Evolutionary conservation across 495 filamentous ascomycete genomes (phyloP).

Genomic region (Neurospora tetrasperma): DNA sequence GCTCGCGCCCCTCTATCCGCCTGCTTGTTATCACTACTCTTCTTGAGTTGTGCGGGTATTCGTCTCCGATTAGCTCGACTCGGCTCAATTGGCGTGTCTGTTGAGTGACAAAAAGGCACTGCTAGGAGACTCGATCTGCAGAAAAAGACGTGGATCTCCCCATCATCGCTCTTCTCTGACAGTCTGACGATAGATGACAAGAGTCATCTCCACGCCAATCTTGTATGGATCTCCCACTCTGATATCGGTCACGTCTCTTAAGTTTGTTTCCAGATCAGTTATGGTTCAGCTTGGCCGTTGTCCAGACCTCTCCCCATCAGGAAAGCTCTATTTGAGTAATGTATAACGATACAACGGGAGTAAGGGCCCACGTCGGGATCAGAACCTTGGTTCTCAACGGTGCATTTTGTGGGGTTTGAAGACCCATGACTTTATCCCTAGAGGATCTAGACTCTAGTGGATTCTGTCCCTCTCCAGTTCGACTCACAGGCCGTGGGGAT

Average conservation of each 20-base stretch:
- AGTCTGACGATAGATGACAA: neutral
- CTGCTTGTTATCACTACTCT: neutral
- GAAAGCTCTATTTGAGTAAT: neutral
- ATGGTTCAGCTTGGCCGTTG: neutral
- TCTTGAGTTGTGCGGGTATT: neutral
- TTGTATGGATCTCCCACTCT: neutral
- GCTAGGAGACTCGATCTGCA: neutral
- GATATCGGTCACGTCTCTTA: neutral
- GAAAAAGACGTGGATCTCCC: neutral
- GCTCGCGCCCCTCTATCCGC: neutral
- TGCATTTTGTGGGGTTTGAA: neutral
- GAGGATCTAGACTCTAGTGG: neutral
- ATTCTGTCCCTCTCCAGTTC: neutral
- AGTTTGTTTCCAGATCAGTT: neutral
- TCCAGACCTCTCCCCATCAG: neutral
- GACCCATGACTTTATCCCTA: neutral
- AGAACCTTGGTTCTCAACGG: conserved; percentile 1
- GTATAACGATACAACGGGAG: neutral
- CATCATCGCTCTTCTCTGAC: neutral
- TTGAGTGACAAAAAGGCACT: neutral
- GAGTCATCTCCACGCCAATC: neutral
- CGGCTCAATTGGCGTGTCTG: neutral
- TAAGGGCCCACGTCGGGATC: neutral
- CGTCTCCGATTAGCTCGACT: neutral
- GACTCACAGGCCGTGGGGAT: neutral